Evolutionary conservation across 441 rosid species (phyloP).

Genomic region (Erodium texanum): DNA sequence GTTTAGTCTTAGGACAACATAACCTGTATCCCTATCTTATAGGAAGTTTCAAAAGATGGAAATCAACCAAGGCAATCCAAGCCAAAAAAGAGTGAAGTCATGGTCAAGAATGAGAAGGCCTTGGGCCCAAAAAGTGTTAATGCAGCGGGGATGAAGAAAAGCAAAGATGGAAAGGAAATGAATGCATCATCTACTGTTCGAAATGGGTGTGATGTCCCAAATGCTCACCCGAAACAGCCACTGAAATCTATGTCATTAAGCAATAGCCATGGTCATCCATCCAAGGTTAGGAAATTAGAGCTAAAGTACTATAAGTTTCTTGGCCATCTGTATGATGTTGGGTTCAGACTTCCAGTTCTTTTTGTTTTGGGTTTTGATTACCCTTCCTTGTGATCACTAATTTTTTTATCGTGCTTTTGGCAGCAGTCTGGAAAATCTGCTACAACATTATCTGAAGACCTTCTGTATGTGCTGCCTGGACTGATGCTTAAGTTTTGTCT

Average conservation of each 20-base stretch:
- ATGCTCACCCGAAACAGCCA: constrained; percentile 42
- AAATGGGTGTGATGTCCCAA: constrained; percentile 17
- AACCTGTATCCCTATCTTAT: constrained; percentile 17
- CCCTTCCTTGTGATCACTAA: constrained; percentile 18
- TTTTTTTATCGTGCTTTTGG: constrained; percentile 21
- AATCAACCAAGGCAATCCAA: constrained; percentile 29
- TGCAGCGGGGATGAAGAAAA: constrained; percentile 36
- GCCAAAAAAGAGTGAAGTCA: constrained; percentile 37
- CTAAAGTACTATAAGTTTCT: constrained; percentile 8
- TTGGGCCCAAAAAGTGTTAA: constrained; percentile 32
- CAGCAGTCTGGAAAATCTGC: constrained; percentile 58
- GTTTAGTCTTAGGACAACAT: constrained; percentile 5
- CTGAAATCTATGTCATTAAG: constrained; percentile 42
- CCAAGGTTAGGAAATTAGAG: constrained; percentile 46
- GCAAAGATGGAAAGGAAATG: constrained; percentile 35
- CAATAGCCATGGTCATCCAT: constrained; percentile 37
- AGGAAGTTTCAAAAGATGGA: constrained; percentile 37
- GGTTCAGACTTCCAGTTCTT: neutral
- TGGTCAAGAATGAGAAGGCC: constrained; percentile 44
- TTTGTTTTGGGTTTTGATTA: constrained; percentile 3
- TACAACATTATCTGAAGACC: constrained; percentile 35
- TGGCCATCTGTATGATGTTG: constrained; percentile 2
- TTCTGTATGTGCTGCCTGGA: constrained; percentile 38
- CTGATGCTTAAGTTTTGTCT: constrained; percentile 4
- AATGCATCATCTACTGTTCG: constrained; percentile 23